Conservation (phyloP, 1,139 yeast species). For the Blastobotrys capitulatus region DNA sequence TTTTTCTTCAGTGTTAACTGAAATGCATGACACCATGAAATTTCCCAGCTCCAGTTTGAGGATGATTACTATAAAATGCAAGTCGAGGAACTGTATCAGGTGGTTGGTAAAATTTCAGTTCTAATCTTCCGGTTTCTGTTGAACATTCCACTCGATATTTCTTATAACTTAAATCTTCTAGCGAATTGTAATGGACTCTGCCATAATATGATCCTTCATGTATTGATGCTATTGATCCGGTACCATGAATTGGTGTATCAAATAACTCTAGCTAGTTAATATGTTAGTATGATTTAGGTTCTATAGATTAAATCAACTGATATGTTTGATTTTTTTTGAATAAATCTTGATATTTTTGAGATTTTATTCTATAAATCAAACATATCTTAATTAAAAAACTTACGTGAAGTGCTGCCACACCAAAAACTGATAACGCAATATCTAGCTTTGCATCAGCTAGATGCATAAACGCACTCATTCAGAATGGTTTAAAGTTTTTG, state of each 20-base stretch:
- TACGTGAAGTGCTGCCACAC: constrained; percentile 25
- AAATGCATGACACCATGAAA: constrained; percentile 9
- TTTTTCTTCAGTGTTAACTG: background rate
- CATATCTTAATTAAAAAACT: too few species aligned
- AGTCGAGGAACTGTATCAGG: constrained; percentile 10
- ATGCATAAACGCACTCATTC: constrained; percentile 14
- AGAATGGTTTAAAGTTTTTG: background rate
- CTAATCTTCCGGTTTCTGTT: constrained; percentile 15
- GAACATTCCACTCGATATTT: constrained; percentile 23
- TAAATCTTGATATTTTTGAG: too few species aligned
- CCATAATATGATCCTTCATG: constrained; percentile 25
- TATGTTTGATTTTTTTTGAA: background rate
- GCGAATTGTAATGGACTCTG: constrained; percentile 23
- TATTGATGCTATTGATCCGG: constrained; percentile 26
- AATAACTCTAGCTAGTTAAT: constrained; percentile 15
- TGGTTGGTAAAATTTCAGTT: constrained; percentile 9
- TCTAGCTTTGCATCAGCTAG: constrained; percentile 19
- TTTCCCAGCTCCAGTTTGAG: constrained; percentile 11
- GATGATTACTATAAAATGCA: constrained; percentile 9
- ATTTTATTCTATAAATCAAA: too few species aligned
- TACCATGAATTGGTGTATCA: constrained; percentile 26
- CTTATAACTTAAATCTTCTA: constrained; percentile 24
- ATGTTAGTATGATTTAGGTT: background rate
- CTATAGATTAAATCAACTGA: too few species aligned
- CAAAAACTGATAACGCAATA: constrained; percentile 24